Evolutionary conservation across 495 filamentous ascomycete species (phyloP), one percentile per base, ranked within the genome.

Genomic region (Beverwykella pulmonaria): DNA sequence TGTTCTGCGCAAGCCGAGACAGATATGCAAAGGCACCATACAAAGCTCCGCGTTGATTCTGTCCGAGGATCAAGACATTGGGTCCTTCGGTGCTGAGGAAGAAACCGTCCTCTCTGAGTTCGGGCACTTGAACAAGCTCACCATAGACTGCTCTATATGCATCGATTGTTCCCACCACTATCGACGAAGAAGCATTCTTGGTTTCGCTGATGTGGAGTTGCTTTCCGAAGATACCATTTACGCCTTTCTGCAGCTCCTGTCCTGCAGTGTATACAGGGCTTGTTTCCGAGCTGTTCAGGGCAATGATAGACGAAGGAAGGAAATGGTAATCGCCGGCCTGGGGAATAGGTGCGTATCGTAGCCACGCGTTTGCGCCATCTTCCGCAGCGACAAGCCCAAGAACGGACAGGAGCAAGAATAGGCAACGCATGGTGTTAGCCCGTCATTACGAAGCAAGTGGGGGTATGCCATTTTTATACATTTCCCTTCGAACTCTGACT

Each of bases 11-110:
- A 27, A 91, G 74, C 69, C 80, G 79, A 22, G 85, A 86, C 23
- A 91, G 79, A 61, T 88, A 90, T 65, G 89, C 82, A 70, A 88
- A 90, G 0, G 88, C 79, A 20, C 88, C 88, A 64, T 90, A 91
- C 2, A 91, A 75, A 0, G 87, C 84, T 17, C 87, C 88, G 10
- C 87, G 83, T 66, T 87, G 84, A 70, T 88, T 90, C 67, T 88
- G 81, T 22, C 88, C 87, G 9, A 90, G 69, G 47, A 91, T 90
- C 30, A 80, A 75, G 34, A 88, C 81, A 0, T 68, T 75, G 0
- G 75, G 55, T 14, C 77, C 77, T 3, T 78, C 71, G 22, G 75
- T 80, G 63, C 72, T 80, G 22, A 91, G 79, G 79, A 81, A 86
- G 74, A 87, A 90, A 10, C 88, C 88, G 71, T 90, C 88, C 65